Evolutionary conservation across 2,329 filamentous ascomycete genomes (phyloP), one percentile per base, ranked within the genome.

Genomic region (Alternaria rosae): DNA sequence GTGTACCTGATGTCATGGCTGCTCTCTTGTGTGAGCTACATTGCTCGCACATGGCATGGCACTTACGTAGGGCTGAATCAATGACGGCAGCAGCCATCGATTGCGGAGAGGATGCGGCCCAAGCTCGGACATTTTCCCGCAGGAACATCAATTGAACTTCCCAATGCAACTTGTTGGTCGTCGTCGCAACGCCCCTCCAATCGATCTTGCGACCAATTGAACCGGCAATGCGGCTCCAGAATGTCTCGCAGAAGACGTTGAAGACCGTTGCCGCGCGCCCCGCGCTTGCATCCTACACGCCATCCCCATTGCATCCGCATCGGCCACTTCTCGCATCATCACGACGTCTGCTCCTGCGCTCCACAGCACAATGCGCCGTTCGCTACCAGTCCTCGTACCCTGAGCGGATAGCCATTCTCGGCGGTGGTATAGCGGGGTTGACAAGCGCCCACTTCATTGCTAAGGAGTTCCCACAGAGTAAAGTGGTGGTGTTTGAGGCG

Each of bases 401-500:
- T 62, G 70, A 78, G 57, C 68, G 82, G 59, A 78, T 84, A 62
- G 80, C 85, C 65, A 82, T 87, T 57, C 76, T 87, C 47, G 85
- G 85, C 41, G 84, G 82, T 8, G 85, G 85, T 23, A 83, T 85
- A 25, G 81, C 84, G 17, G 85, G 85, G 38, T 79, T 86, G 26
- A 77, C 82, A 15, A 82, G 83, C 44, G 84, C 85, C 10, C 92
- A 92, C 82, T 93, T 92, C 78, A 84, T 97, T 45, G 84, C 89
- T 12, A 87, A 87, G 68, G 83, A 89, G 71, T 85, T 91, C n/a
- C 88, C 89, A 5, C 83, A 85, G 58, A 85, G 88, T 32, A 88
- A 88, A 54, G 89, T 99, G 72, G 95, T 92, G 0, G 76, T 99
- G 10, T 97, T 93, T 78, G 95, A 99, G 78, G 86, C 86, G 20